Percentiles rank a stretch among this genome's conserved stretches.
These are phyloP conservation scores for Magnolia sinica DNA, from an alignment of 164 flowering plant genomes.

Conservation along the genomic window DNA sequence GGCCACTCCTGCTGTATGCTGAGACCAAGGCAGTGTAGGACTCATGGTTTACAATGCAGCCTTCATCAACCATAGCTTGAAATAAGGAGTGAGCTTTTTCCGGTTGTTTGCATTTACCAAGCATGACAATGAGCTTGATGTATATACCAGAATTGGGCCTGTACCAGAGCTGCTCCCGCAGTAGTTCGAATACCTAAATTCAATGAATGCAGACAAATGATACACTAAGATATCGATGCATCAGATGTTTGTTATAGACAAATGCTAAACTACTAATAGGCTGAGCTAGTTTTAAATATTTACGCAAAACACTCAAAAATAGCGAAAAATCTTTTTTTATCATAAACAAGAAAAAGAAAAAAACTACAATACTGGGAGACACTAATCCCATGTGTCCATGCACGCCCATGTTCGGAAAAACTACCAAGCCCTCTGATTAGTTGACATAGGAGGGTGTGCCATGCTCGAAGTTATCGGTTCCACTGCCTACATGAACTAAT, in stretches of 20 bases:
- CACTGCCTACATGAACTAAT: too few relatives aligned
- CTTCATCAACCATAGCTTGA: conserved; percentile 80
- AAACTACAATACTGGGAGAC: too few relatives aligned
- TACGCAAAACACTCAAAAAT: not conserved
- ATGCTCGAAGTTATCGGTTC: too few relatives aligned
- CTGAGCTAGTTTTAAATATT: not conserved
- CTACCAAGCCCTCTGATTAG: too few relatives aligned
- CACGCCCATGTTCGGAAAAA: too few relatives aligned
- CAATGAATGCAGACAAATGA: not conserved
- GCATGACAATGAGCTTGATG: conserved; percentile 90
- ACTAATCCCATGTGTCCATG: too few relatives aligned
- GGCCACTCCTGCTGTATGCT: conserved; percentile 83
- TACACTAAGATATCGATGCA: not conserved
- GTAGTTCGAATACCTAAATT: conserved; percentile 79
- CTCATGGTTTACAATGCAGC: conserved; percentile 61
- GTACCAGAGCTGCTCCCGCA: conserved; percentile 93
- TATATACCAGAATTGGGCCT: conserved; percentile 69
- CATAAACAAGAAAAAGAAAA: too few relatives aligned
- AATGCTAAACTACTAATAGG: not conserved
- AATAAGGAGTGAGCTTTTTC: conserved; percentile 70
- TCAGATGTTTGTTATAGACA: not conserved
- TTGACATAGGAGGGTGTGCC: too few relatives aligned
- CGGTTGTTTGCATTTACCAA: conserved; percentile 96
- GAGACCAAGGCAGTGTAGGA: conserved; percentile 88
- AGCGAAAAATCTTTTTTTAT: too few relatives aligned